Evolutionary conservation across 106 monocot species (phyloP), one percentile per base, ranked within the genome.

Genomic region (Dendrobium catenatum): DNA sequence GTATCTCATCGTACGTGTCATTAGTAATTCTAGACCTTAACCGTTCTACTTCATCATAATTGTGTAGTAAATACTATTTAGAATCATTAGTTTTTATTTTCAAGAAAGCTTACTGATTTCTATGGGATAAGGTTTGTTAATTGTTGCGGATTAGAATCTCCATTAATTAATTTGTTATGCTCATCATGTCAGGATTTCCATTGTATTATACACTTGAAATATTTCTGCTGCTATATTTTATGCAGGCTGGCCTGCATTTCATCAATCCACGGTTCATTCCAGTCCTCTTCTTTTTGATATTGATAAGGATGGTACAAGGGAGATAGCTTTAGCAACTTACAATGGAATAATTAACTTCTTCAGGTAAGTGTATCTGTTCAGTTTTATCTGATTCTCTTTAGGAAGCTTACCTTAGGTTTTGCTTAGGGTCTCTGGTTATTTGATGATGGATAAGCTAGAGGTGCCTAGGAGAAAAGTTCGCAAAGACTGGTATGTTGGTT

Each of bases 221-320:
- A 48, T 51, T 22, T 22, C 24, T 76, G 33, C 37, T 76, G 10
- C 44, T 83, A 16, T 26, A 48, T 56, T 73, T 80, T 10, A 75
- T 59, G 74, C 83, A 99, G 98, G 98, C 3, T 99, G 99, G 99
- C 99, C 99, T 85, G 91, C 93, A 47, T 99, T 99, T 85, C 99
- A 99, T 80, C 93, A 99, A 79, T 99, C 99, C 59, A 95, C 89
- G 76, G 99, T 95, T 66, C 99, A 99, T 90, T 86, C 99, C 13
- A 95, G 93, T 76, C 99, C 99, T 55, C 83, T 99, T 17, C 77
- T 99, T 27, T 95, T 82, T 89, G 99, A 99, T 79, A 93, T 99
- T 82, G 99, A 99, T 46, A 99, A 95, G 79, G 99, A 99, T 85
- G 99, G 99, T 27, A 87, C 86, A 78, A 84, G 91, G 77, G 99